Conservation (phyloP, 2,329 filamentous ascomycete species). For the Colletotrichum theobromicola region DNA sequence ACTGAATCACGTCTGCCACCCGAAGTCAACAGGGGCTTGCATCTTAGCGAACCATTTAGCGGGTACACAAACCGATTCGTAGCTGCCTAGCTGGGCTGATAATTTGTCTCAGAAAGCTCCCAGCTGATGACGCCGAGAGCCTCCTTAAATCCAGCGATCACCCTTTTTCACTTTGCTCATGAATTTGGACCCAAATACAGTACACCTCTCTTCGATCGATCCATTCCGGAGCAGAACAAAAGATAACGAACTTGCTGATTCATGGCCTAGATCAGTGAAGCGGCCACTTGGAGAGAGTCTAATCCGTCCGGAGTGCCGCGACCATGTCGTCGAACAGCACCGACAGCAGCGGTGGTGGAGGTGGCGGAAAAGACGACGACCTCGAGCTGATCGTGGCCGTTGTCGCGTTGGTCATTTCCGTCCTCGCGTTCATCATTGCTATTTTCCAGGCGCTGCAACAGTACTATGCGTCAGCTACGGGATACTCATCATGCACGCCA, state of each 20-base stretch:
- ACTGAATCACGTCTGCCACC: not conserved
- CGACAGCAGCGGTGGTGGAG: not conserved
- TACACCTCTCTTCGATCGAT: too few species aligned
- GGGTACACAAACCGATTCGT: not conserved
- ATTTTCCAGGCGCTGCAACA: slow-evolving; percentile 17
- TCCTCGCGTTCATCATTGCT: slow-evolving; percentile 14
- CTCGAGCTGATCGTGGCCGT: slow-evolving; percentile 10
- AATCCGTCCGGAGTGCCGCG: not conserved
- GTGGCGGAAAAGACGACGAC: not conserved
- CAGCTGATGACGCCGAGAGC: not conserved
- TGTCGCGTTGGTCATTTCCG: slow-evolving; percentile 14
- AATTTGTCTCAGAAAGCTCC: not conserved
- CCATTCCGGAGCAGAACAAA: not conserved
- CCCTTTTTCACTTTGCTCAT: not conserved
- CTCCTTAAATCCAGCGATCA: not conserved
- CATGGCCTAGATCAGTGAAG: not conserved
- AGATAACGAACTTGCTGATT: not conserved
- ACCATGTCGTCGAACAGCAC: not conserved
- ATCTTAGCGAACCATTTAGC: not conserved
- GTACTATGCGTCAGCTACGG: slow-evolving; percentile 13
- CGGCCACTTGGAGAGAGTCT: not conserved
- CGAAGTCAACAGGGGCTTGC: not conserved
- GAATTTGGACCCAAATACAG: too few species aligned
- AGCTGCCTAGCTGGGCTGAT: not conserved
- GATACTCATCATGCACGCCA: not conserved